These are phyloP conservation scores for Heliamphora exappendiculata DNA, from an alignment of 148 eudicot species.

Conservation along the genomic window DNA sequence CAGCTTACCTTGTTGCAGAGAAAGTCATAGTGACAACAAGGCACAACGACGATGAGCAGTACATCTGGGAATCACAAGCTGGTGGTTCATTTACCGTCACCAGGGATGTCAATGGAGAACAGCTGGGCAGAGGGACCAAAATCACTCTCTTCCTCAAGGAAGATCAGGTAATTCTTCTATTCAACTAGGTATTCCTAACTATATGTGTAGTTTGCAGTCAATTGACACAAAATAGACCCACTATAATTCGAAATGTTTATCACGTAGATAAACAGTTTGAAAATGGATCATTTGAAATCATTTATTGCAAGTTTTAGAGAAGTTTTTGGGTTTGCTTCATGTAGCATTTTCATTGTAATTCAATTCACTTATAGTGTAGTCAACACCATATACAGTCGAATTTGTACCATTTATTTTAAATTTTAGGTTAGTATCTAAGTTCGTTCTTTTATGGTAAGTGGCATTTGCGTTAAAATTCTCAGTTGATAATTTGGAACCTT, in stretches of 20 bases:
- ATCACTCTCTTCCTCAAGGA: conserved; percentile 9
- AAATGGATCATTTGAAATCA: too few relatives aligned
- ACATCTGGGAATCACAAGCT: conserved; percentile 8
- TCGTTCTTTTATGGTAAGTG: neutral
- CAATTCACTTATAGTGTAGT: too few relatives aligned
- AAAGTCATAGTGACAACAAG: conserved; percentile 5
- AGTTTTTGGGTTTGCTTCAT: too few relatives aligned
- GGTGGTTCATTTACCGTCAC: conserved; percentile 5
- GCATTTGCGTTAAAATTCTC: neutral
- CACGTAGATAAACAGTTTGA: too few relatives aligned
- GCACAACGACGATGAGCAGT: conserved; percentile 10
- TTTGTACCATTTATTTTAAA: neutral
- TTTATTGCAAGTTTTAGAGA: neutral
- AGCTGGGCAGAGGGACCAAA: conserved; percentile 6
- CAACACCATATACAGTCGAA: neutral
- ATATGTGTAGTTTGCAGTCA: too few relatives aligned
- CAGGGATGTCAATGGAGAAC: conserved; percentile 5
- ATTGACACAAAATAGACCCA: too few relatives aligned
- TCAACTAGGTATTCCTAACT: too few relatives aligned
- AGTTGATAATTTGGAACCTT: neutral
- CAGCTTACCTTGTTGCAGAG: neutral
- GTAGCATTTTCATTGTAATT: too few relatives aligned
- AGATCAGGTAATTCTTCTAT: neutral
- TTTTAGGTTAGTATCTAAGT: neutral
- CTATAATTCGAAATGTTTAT: too few relatives aligned